Evolutionary conservation across 306 rosid species (phyloP), one percentile per base, ranked within the genome.

Genomic region (Cucurbita argyrosperma): DNA sequence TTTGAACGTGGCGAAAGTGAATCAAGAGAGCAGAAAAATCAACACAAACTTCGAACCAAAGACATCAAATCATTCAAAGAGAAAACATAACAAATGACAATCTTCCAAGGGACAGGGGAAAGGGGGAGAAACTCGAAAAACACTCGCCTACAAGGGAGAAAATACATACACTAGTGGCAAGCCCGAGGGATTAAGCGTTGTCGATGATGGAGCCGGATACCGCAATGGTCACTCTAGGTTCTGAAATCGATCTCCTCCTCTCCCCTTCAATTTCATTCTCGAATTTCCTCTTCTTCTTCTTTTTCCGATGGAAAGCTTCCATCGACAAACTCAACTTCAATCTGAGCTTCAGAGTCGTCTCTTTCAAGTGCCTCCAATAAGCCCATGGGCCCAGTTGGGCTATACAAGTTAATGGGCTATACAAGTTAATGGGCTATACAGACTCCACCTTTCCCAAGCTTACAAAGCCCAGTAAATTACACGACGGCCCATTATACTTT

Each of bases 171-270:
- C 99, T 81, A 37, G 97, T 95, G 63, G 96, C 92, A 79, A 91
- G 96, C 60, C 91, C 99, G 58, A 86, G 82, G 55, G 99, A 89
- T 77, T 84, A 97, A 15, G 92, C 83, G 80, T 95, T 95, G 82
- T 89, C 85, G 40, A 95, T 89, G 83, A 95, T 95, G 78, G 97
- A 95, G 75, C 92, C 99, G 21, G 99, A 79, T 37, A 95, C 79
- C 14, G 97, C 99, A 51, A 95, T 80, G 89, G 57, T 88, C 74
- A 95, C 85, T 1, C 92, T 86, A 78, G 96, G 90, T 61, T 70
- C 81, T 10, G 79, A 42, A 72, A 78, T 76, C 49, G 83, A 30
- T 58, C 77, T 74, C 43, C 37, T 35, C 47, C 49, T 50, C 47
- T 79, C 68, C 12, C n/a, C 63, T 5, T 57, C 73, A 51, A 43